Evolutionary conservation across 371 early-diverging fungal species (phyloP).

Genomic region (Parasitella parasitica): DNA sequence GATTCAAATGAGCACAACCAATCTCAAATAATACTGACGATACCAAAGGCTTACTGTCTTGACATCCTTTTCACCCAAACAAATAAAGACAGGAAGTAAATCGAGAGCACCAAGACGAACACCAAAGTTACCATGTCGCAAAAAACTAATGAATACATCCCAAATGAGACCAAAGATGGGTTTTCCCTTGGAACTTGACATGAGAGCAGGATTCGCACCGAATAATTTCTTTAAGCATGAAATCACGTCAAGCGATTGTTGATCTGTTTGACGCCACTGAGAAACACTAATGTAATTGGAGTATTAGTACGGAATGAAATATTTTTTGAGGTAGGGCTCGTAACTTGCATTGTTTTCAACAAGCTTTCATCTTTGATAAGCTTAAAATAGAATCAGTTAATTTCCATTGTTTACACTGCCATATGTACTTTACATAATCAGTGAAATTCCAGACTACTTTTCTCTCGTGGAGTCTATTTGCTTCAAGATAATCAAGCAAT

Average conservation of each 20-base stretch:
- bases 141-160: constrained; percentile 14
- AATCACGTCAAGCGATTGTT: constrained; percentile 29
- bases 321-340: too few relatives aligned
- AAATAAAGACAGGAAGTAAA: constrained; percentile 35
- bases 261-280: constrained; percentile 24
- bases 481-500: constrained; percentile 31
- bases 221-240: constrained; percentile 41
- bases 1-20: too few relatives aligned
- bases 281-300: constrained; percentile 28
- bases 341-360: constrained; percentile 39
- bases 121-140: constrained; percentile 11
- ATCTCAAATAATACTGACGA: too few relatives aligned
- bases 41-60: constrained; percentile 1
- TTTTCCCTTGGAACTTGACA: constrained; percentile 35
- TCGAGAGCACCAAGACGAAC: constrained; percentile 33
- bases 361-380: constrained; percentile 29
- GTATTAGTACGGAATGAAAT: too few relatives aligned
- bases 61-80: constrained; percentile 19
- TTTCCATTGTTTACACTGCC: not conserved
- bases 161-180: constrained; percentile 24
- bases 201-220: constrained; percentile 46
- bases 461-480: constrained; percentile 14
- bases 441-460: constrained; percentile 14
- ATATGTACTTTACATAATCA: constrained; percentile 14
- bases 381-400: constrained; percentile 13